Base-by-base conservation (phyloP, 1,284 basidiomycete genomes). In the Boletus smithii region DNA sequence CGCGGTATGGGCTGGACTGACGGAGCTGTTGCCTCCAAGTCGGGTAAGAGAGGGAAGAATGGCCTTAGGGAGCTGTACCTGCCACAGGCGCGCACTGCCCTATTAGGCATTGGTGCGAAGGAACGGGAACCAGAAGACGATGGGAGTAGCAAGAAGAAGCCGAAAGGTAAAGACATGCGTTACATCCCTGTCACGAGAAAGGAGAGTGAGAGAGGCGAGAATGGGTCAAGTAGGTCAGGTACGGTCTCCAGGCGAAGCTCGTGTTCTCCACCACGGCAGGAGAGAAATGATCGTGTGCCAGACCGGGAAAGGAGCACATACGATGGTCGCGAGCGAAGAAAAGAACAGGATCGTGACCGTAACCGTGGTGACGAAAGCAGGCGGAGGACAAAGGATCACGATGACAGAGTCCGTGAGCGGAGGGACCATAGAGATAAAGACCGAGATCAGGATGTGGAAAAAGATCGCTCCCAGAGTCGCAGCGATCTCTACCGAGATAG, bases 1-100 rank as follows among this genome's bases (percentile, higher is more conserved):
- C 81, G 95, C 35, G 95, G 95, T 0, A 98, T 99, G 95, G 95
- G 95, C 4, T 97, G 94, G 92, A 87, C 87, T 49, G 86, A 91
- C 42, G 90, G 89, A 0, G 79, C 76, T 18, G 81, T 86, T 1
- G 87, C 86, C 3, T 79, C 83, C 14, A 72, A 54, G 34, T 48
- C 32, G 5, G 64, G 56, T 2, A 77, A 75, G 51, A 80, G 79
- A 5, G 54, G 65, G 51, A 75, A 79, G 20, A 78, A 74, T 45
- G 82, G 78, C 1, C 53, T 81, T 5, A 75, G 81, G 16, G 80
- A 90, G 56, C 85, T 92, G 2, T 93, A 91, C 65, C 70, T 94
- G 0, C 94, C 94, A 1, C 74, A 80, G 51, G 72, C 87, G 0
- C 77, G 94, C 7, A 91, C 94, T 2, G 83, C 91, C 0, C 69